Percentiles rank a stretch among this genome's conserved stretches.
These are phyloP conservation scores for Coemansia aciculifera DNA, from an alignment of 192 early-diverging fungal genomes.

Conservation along the genomic window DNA sequence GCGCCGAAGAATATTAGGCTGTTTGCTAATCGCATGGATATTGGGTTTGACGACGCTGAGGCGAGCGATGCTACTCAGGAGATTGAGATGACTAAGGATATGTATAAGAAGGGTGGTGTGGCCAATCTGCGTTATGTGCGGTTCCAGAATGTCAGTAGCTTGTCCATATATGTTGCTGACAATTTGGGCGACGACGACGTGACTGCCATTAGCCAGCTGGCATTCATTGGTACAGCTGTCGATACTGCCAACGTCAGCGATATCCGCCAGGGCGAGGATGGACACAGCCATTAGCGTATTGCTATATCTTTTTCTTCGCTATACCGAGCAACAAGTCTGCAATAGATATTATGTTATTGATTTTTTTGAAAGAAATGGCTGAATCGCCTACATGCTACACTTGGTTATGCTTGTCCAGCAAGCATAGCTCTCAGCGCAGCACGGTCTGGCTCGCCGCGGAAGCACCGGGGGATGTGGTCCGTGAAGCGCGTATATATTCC, in stretches of 20 bases:
- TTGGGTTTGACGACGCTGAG: slow-evolving; percentile 90
- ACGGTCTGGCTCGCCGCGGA: slow-evolving; percentile 25
- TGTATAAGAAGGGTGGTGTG: slow-evolving; percentile 67
- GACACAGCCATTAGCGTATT: slow-evolving; percentile 17
- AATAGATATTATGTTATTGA: background rate
- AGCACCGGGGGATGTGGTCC: slow-evolving; percentile 30
- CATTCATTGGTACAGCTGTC: slow-evolving; percentile 73
- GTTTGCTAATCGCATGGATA: slow-evolving; percentile 76
- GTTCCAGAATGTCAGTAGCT: slow-evolving; percentile 83
- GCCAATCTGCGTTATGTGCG: slow-evolving; percentile 89
- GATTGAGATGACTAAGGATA: slow-evolving; percentile 68
- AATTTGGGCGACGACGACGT: slow-evolving; percentile 84
- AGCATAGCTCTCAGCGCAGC: slow-evolving; percentile 13
- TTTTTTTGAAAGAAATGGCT: background rate
- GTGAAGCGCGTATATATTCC: slow-evolving; percentile 27
- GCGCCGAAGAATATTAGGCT: slow-evolving; percentile 88
- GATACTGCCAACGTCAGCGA: slow-evolving; percentile 61
- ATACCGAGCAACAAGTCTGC: background rate
- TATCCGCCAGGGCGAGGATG: slow-evolving; percentile 38
- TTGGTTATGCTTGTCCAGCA: slow-evolving; percentile 6
- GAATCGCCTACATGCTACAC: background rate
- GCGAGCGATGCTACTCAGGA: slow-evolving; percentile 71
- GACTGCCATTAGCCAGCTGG: slow-evolving; percentile 76
- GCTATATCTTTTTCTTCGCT: background rate
- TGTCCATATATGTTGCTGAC: slow-evolving; percentile 85